Evolutionary conservation across 306 rosid species (phyloP).

Genomic region (Canavalia ensiformis): DNA sequence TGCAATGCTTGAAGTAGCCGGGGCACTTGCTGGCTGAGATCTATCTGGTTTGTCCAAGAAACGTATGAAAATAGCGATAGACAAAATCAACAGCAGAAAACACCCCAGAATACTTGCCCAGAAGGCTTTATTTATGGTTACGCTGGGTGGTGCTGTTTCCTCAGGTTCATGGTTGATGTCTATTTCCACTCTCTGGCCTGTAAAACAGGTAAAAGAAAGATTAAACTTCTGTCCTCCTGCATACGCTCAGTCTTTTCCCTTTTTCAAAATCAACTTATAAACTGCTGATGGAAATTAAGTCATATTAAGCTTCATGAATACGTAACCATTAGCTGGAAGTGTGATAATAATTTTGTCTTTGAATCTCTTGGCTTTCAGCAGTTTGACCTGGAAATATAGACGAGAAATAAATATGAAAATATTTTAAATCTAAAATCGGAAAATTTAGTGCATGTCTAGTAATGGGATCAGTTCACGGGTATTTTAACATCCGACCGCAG

Average conservation of each 20-base stretch:
- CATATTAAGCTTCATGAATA: conserved; percentile 38
- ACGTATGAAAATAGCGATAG: conserved; percentile 48
- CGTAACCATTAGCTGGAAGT: conserved; percentile 81
- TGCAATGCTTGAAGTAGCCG: conserved; percentile 55
- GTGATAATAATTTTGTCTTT: conserved; percentile 71
- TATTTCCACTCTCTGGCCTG: conserved; percentile 87
- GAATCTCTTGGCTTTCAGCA: conserved; percentile 65
- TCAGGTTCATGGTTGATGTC: conserved; percentile 64
- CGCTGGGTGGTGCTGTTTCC: conserved; percentile 49
- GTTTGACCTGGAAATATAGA: conserved; percentile 64
- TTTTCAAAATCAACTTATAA: not conserved
- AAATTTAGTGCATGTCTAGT: not conserved
- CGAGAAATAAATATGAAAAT: conserved; percentile 6
- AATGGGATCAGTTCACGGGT: conserved; percentile 31
- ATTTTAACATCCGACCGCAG: conserved; percentile 32
- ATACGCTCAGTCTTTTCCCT: not conserved
- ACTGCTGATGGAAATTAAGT: conserved; percentile 25
- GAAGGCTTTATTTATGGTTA: conserved; percentile 36
- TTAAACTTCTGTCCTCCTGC: conserved; percentile 27
- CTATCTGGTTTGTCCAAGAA: conserved; percentile 63
- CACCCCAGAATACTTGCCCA: conserved; percentile 63
- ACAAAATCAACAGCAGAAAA: conserved; percentile 52
- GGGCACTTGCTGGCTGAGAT: conserved; percentile 54
- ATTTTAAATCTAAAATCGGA: conserved; percentile 37
- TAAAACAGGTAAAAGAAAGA: conserved; percentile 33